A percentile compares a stretch with the other conserved stretches of the same genome.
phyloP scores from a whole-genome alignment of 768 basidiomycete species.

The Kwoniella pini region DNA sequence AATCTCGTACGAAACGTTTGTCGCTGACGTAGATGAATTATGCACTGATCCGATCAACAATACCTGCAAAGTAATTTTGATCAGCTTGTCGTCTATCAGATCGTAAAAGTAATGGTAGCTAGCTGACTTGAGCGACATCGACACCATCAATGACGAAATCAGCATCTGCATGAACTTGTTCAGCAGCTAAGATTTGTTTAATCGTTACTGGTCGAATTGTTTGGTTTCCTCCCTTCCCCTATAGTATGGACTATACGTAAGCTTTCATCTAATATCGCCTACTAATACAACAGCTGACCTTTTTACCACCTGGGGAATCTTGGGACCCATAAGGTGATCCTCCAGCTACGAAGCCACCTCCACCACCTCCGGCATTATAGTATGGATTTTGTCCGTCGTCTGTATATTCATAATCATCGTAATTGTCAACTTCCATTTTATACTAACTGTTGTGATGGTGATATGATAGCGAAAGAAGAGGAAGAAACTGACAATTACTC shows the following conservation, averaged over 20 bases:
- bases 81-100: conserved; percentile 4
- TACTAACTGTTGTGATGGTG: background rate
- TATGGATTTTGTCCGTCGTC: conserved; percentile 45
- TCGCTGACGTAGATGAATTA: conserved; percentile 68
- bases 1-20: conserved; percentile 75
- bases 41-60: conserved; percentile 74
- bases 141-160: conserved; percentile 81
- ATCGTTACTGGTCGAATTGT: conserved; percentile 74
- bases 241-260: background rate
- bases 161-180: conserved; percentile 82
- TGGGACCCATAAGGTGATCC: conserved; percentile 48
- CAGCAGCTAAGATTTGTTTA: conserved; percentile 71
- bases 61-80: conserved; percentile 59
- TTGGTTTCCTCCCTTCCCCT: conserved; percentile 41
- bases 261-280: background rate
- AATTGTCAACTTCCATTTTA: conserved; percentile 6
- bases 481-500: conserved; percentile 16
- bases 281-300: conserved; percentile 22
- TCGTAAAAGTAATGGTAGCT: background rate
- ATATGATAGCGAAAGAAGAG: background rate
- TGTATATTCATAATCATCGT: conserved; percentile 1
- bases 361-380: conserved; percentile 38
- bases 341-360: conserved; percentile 36
- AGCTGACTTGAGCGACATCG: conserved; percentile 74
- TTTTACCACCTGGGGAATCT: conserved; percentile 37